These are phyloP conservation scores for Letharia columbiana DNA, from an alignment of 495 filamentous ascomycete genomes.

Conservation along the genomic window DNA sequence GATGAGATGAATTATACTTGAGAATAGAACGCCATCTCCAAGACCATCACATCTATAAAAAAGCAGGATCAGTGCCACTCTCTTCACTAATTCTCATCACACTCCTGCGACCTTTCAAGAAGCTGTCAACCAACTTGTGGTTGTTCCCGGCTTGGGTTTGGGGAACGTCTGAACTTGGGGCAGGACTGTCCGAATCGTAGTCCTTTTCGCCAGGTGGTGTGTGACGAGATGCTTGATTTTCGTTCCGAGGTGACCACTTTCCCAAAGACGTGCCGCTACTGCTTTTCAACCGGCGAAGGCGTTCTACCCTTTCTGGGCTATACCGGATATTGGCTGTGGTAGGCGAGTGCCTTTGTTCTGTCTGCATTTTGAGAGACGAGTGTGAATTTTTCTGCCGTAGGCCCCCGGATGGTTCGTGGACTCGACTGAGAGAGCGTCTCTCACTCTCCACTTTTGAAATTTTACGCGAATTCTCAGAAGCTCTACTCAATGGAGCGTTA, in stretches of 20 bases:
- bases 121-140: slow-evolving; percentile 21
- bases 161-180: not conserved
- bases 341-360: not conserved
- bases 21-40: slow-evolving; percentile 4
- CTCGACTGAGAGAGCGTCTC: not conserved
- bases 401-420: not conserved
- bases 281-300: slow-evolving; percentile 23
- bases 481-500: not conserved
- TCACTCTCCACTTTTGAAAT: not conserved
- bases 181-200: not conserved
- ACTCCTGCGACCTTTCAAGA: slow-evolving; percentile 21
- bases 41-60: slow-evolving; percentile 15
- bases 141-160: slow-evolving; percentile 2
- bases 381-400: slow-evolving; percentile 9
- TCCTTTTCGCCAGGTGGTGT: not conserved
- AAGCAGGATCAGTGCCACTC: slow-evolving; percentile 15
- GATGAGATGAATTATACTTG: slow-evolving; percentile 2
- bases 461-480: not conserved
- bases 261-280: slow-evolving; percentile 13
- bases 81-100: slow-evolving; percentile 21
- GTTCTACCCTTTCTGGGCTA: slow-evolving; percentile 24
- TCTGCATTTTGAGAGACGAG: slow-evolving; percentile 10
- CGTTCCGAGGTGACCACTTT: slow-evolving; percentile 1
- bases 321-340: slow-evolving; percentile 8
- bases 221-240: slow-evolving; percentile 7